Conservation (phyloP, 164 flowering plant species). For the Liquidambar formosana region DNA sequence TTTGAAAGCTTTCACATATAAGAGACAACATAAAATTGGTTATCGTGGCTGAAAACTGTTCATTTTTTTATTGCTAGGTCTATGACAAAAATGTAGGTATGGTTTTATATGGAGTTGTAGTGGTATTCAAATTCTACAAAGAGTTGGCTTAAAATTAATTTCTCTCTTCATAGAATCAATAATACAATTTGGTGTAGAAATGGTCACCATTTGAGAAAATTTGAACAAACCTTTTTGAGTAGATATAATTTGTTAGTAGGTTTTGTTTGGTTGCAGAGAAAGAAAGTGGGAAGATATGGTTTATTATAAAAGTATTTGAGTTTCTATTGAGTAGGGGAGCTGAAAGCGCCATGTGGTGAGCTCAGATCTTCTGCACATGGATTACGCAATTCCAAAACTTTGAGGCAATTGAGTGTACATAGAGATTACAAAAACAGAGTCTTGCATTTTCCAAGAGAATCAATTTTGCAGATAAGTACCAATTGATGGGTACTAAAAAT, state of each 20-base stretch:
- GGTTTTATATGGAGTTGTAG: no score
- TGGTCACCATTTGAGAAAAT: neutral
- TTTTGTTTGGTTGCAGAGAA: neutral
- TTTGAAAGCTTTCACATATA: no score
- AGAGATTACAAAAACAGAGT: neutral
- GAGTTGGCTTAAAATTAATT: neutral
- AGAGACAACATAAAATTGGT: conserved; percentile 29
- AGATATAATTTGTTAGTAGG: neutral
- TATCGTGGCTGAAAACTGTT: conserved; percentile 8
- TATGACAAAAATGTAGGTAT: conserved; percentile 4
- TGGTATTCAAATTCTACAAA: no score
- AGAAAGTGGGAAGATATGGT: no score
- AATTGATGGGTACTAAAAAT: conserved; percentile 3
- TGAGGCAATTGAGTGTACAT: neutral
- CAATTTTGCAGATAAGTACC: conserved; percentile 19
- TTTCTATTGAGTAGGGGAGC: no score
- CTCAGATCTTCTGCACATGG: conserved; percentile 17
- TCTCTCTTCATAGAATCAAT: no score
- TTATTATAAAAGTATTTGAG: no score
- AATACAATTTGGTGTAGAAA: no score
- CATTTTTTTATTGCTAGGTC: neutral
- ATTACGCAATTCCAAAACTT: conserved; percentile 18
- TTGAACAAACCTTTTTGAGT: neutral
- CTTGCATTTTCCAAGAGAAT: conserved; percentile 22
- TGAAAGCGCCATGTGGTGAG: no score